Conservation (phyloP, 2,329 filamentous ascomycete species). For the Aspergillus ochraceus region DNA sequence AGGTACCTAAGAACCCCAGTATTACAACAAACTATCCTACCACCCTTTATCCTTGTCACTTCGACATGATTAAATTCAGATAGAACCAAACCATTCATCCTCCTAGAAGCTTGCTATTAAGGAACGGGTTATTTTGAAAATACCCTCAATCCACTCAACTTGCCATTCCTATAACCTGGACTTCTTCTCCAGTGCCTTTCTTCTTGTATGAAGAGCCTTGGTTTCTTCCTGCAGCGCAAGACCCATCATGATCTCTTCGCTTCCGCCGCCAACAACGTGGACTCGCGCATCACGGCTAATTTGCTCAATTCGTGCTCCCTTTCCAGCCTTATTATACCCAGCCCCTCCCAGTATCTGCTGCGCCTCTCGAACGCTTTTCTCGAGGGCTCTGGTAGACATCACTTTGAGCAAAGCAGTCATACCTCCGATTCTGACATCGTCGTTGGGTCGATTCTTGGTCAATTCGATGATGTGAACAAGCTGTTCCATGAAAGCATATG, state of each 20-base stretch:
- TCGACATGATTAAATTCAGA: too few relatives aligned
- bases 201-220: slow-evolving; percentile 29
- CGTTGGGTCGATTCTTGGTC: slow-evolving; percentile 39
- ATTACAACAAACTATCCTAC: too few relatives aligned
- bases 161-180: slow-evolving; percentile 22
- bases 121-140: too few relatives aligned
- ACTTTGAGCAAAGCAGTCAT: slow-evolving; percentile 55
- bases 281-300: slow-evolving; percentile 55
- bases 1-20: too few relatives aligned
- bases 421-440: slow-evolving; percentile 49
- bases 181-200: slow-evolving; percentile 28
- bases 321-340: slow-evolving; percentile 53
- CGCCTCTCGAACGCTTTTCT: slow-evolving; percentile 55
- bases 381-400: slow-evolving; percentile 53
- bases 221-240: slow-evolving; percentile 33
- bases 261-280: slow-evolving; percentile 42
- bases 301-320: slow-evolving; percentile 53
- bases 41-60: too few relatives aligned
- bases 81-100: too few relatives aligned
- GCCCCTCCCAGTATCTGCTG: slow-evolving; percentile 57
- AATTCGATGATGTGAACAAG: slow-evolving; percentile 56
- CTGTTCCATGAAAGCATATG: slow-evolving; percentile 63
- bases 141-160: too few relatives aligned
- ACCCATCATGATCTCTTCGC: slow-evolving; percentile 43
- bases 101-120: too few relatives aligned